A percentile compares a stretch with the other conserved stretches of the same genome.
Conservation (phyloP, 192 early-diverging fungal species). For the Haplosporangium gracile region DNA sequence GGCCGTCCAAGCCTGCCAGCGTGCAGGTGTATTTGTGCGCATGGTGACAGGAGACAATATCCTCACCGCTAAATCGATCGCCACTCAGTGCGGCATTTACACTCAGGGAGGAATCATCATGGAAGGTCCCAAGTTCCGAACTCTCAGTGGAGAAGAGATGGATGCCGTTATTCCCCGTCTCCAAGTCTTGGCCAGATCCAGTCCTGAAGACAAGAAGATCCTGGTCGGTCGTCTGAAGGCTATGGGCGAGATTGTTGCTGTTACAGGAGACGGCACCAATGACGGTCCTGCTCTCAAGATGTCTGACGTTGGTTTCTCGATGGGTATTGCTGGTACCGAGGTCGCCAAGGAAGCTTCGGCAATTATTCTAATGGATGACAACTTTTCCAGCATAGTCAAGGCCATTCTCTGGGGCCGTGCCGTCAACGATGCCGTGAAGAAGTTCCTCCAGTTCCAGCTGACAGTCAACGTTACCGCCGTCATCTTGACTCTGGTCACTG, state of each 20-base stretch:
- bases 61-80: constrained; percentile 94
- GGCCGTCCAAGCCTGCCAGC: constrained; percentile 89
- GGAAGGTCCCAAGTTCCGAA: constrained; percentile 95
- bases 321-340: constrained; percentile 99
- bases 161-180: constrained; percentile 92
- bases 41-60: constrained; percentile 99
- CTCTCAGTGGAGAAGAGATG: constrained; percentile 87
- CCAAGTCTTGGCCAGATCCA: constrained; percentile 94
- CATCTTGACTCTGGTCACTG: constrained; percentile 82
- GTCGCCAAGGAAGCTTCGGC: constrained; percentile 99
- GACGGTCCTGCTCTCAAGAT: constrained; percentile 95
- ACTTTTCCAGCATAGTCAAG: constrained; percentile 97
- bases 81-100: constrained; percentile 93
- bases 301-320: constrained; percentile 98
- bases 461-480: constrained; percentile 97
- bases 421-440: constrained; percentile 97
- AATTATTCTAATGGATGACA: constrained; percentile 98
- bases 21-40: constrained; percentile 94
- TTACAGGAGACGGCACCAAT: constrained; percentile 99
- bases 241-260: constrained; percentile 95
- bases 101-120: constrained; percentile 90
- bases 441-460: constrained; percentile 99
- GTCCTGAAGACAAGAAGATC: constrained; percentile 97
- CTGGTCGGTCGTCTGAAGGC: constrained; percentile 90
- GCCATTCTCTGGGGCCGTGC: constrained; percentile 97